Evolutionary conservation across 306 rosid species (phyloP).

Genomic region (Luffa acutangula): DNA sequence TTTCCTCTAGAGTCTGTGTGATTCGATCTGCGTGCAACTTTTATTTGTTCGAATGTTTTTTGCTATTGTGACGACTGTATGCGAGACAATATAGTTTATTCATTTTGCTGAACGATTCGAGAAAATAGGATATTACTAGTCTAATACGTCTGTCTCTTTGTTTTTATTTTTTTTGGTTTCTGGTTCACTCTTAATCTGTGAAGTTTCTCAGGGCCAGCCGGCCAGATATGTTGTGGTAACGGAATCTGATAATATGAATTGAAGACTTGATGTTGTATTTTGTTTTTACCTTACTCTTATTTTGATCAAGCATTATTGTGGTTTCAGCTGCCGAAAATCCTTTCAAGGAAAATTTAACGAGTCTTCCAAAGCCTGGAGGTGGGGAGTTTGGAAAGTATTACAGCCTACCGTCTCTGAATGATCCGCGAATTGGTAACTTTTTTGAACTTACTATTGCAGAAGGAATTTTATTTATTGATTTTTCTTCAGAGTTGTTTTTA

Average conservation of each 20-base stretch:
- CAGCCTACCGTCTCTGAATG: constrained; percentile 85
- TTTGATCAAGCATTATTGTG: constrained; percentile 5
- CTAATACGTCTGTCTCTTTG: not conserved
- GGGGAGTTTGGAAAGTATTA: constrained; percentile 93
- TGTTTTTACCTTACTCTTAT: not conserved
- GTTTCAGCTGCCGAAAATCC: constrained; percentile 73
- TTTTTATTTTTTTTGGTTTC: not conserved
- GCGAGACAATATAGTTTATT: not conserved
- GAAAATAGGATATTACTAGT: not conserved
- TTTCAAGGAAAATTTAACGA: constrained; percentile 72
- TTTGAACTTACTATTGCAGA: not conserved
- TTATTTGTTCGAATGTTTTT: not conserved
- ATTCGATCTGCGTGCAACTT: not conserved
- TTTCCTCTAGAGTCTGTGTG: not conserved
- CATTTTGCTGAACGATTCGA: not conserved
- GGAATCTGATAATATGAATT: not conserved
- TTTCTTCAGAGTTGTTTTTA: not conserved
- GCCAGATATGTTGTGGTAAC: not conserved
- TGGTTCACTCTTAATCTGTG: not conserved
- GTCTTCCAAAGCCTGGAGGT: constrained; percentile 91
- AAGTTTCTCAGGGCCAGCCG: not conserved
- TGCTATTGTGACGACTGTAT: not conserved
- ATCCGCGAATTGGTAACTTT: constrained; percentile 76
- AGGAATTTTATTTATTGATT: not conserved
- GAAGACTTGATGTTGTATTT: not conserved